Evolutionary conservation across 768 basidiomycete species (phyloP), one percentile per base, ranked within the genome.

Genomic region (Suillus bovinus): DNA sequence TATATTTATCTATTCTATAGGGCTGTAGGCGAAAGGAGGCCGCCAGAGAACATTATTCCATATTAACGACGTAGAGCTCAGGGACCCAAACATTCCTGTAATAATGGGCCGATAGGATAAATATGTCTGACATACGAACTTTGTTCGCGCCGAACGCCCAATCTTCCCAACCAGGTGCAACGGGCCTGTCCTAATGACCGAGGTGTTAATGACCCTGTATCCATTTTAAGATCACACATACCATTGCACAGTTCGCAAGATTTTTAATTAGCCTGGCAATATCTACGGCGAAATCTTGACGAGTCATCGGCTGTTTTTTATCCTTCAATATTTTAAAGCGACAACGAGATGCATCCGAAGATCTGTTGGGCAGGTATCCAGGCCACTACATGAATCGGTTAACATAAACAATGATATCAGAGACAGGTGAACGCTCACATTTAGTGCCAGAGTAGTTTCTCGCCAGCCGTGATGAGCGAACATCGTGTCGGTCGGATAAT

Each of bases 61-160:
- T 14, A 16, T 66, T 63, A 4, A 69, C 63, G 63, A 73, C 67
- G 44, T 74, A 72, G 58, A 73, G 44, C 39, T 73, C 72, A 34
- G 72, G 72, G 4, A 73, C 52, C 72, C 72, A 73, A 6, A 63
- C 42, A n/a, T 64, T 67, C n/a, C 61, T 60, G 54, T 74, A 74
- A 53, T 72, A 70, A 60, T 73, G 73, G 3, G 68, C 34, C 33
- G 69, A 67, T 0, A 74, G 41, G 13, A 73, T 44, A 13, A 65
- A 63, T 9, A 74, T 38, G 14, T 71, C 69, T 11, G 57, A 31
- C 2, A 41, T 29, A 9, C 58, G 62, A n/a, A 72, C 66, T 44
- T 62, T 65, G 60, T 69, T 64, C 9, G 58, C 17, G 14, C 63
- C 61, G 8, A 58, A 14, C 5, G 64, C 64, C 72, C 72, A 74